Base-by-base conservation (phyloP, 805 yeast genomes). In the Nakazawaea molendinolei region DNA sequence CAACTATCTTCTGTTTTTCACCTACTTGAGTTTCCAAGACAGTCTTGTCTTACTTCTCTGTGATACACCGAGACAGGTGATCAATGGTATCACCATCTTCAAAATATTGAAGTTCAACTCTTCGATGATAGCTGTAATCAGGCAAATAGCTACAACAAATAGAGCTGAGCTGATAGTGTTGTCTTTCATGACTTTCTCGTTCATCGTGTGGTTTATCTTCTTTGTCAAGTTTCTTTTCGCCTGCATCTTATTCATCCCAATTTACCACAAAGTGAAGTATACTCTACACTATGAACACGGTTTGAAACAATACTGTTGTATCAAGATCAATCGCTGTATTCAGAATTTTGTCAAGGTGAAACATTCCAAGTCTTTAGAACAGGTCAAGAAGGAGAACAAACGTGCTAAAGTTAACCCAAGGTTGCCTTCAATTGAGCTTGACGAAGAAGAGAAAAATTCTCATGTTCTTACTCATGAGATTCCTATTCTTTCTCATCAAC, bases 31-130 rank as follows among this genome's bases (percentile, higher is more conserved):
- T 33, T 60, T 81, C 36, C 79, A 81, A 47, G 72, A 74, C 36
- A 80, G 75, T 45, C 48, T 82, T 10, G 61, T 74, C 30, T 65
- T 63, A 31, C 68, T 86, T 45, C 48, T 86, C 8, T 87, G 95
- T 0, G 95, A 86, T 46, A 69, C 87, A 13, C 96, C 96, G 17
- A 74, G 96, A 57, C 95, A 86, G 57, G 79, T 84, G 1, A 72
- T 86, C 43, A 86, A 86, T 51, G 82, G 87, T 19, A 61, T 83
- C 46, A 85, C 96, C 8, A 64, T 62, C 44, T 74, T 74, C 38
- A 75, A 71, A 25, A 61, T 76, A 1, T 61, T 66, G 23, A 71
- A 71, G 12, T 68, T 63, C 34, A 43, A 53, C 26, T 61, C 64
- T 43, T 63, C 67, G 36, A 66, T 69, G 40, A 60, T 69, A 24